Percentiles rank a stretch among this genome's conserved stretches.
These are phyloP conservation scores for Leccinum pellstonianum DNA, from an alignment of 768 basidiomycete genomes.

Conservation along the genomic window DNA sequence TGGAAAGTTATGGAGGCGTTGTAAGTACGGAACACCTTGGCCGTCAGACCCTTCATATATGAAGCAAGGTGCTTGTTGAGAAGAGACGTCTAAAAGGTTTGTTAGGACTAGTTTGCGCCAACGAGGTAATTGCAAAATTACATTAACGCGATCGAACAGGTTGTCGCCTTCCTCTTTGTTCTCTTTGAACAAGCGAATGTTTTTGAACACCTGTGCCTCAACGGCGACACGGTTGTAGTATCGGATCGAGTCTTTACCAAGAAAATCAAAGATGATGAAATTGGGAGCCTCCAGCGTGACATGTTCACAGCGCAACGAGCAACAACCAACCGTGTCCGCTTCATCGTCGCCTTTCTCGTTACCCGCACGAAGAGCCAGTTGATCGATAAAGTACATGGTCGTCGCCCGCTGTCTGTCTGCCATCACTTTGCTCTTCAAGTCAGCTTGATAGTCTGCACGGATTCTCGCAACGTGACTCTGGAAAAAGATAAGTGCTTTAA, in stretches of 20 bases:
- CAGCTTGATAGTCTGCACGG: conserved; percentile 80
- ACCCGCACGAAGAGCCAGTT: conserved; percentile 94
- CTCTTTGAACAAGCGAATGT: conserved; percentile 95
- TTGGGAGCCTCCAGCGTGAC: conserved; percentile 88
- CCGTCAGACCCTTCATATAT: conserved; percentile 97
- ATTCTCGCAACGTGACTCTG: conserved; percentile 91
- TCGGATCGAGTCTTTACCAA: conserved; percentile 98
- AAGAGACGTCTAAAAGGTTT: conserved; percentile 57
- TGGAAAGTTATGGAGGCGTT: conserved; percentile 98
- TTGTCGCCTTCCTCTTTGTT: conserved; percentile 86
- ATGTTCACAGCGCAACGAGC: conserved; percentile 95
- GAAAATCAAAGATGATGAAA: conserved; percentile 91
- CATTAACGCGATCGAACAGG: conserved; percentile 92
- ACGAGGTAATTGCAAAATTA: conserved; percentile 31
- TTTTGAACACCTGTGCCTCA: conserved; percentile 94
- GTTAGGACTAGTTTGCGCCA: conserved; percentile 19
- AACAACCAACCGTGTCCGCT: conserved; percentile 98
- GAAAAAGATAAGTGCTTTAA: conserved; percentile 5
- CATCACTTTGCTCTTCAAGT: conserved; percentile 90
- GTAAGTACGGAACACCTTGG: conserved; percentile 99
- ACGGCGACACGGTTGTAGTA: conserved; percentile 93
- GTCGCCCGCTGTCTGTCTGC: conserved; percentile 96
- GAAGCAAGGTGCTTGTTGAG: conserved; percentile 90
- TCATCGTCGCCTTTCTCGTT: conserved; percentile 99
- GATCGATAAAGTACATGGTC: conserved; percentile 98